phyloP scores from a whole-genome alignment of 768 basidiomycete genomes.

The Crassisporium funariophilum region DNA sequence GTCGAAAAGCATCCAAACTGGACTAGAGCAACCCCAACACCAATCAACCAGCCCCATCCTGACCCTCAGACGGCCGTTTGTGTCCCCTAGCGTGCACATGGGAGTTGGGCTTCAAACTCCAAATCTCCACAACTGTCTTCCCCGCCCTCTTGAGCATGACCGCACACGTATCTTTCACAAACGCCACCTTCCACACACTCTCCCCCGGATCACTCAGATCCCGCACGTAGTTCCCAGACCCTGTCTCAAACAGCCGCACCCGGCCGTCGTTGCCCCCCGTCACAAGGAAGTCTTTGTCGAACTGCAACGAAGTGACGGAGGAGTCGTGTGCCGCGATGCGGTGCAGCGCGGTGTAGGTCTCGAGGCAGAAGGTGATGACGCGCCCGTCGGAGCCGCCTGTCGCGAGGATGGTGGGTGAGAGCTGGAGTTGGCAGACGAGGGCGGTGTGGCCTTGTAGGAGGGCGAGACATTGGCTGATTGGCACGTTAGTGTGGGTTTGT shows the following conservation, averaged over 20 bases:
- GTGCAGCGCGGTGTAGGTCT: constrained; percentile 46
- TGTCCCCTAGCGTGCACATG: no score
- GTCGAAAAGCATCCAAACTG: no score
- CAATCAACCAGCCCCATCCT: no score
- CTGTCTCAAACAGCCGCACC: constrained; percentile 70
- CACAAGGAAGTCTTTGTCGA: constrained; percentile 80
- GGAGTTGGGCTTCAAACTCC: constrained; percentile 54
- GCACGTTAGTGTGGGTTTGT: neutral
- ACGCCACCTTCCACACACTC: constrained; percentile 85
- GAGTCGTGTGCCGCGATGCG: constrained; percentile 89
- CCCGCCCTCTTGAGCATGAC: constrained; percentile 80
- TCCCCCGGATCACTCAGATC: constrained; percentile 80
- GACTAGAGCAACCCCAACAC: no score
- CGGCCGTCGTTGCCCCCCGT: constrained; percentile 87
- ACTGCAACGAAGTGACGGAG: constrained; percentile 84
- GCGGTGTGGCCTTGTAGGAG: constrained; percentile 90
- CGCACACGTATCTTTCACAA: constrained; percentile 63
- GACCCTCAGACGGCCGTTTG: no score
- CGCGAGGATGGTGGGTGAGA: constrained; percentile 66
- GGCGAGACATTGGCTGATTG: constrained; percentile 72
- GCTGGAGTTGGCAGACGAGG: constrained; percentile 88
- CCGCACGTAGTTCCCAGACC: constrained; percentile 68
- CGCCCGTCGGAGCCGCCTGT: constrained; percentile 91
- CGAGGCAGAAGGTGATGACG: constrained; percentile 45
- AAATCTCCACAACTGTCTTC: constrained; percentile 87